Percentiles rank a stretch among this genome's conserved stretches.
Conservation (phyloP, 768 basidiomycete genomes). For the Tylopilus intermedius region DNA sequence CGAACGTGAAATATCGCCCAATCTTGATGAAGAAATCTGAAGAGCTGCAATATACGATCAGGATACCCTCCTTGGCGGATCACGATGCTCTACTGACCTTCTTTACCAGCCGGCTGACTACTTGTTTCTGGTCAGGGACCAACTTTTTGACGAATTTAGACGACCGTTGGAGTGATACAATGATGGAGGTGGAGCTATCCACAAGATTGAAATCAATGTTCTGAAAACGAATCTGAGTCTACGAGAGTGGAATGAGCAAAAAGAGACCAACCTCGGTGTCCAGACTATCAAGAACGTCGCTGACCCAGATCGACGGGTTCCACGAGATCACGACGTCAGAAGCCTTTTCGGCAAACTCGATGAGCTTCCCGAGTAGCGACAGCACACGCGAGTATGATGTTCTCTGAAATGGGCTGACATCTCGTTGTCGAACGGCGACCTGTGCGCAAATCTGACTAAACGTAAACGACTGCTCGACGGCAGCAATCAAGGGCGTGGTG, state of each 20-base stretch:
- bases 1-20: conserved; percentile 74
- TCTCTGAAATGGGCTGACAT: conserved; percentile 34
- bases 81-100: conserved; percentile 31
- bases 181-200: conserved; percentile 55
- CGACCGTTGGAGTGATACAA: conserved; percentile 52
- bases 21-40: conserved; percentile 67
- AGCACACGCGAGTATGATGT: conserved; percentile 52
- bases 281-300: conserved; percentile 47
- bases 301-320: conserved; percentile 64
- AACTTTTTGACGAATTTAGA: conserved; percentile 48
- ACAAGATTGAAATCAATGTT: conserved; percentile 57
- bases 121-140: conserved; percentile 48
- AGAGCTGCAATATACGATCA: conserved; percentile 42
- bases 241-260: neutral
- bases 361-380: conserved; percentile 46
- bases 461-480: conserved; percentile 50
- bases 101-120: conserved; percentile 57
- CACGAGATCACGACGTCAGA: conserved; percentile 41
- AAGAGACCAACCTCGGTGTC: conserved; percentile 46
- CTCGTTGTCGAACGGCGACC: conserved; percentile 30
- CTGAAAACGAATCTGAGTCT: conserved; percentile 10
- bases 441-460: conserved; percentile 45
- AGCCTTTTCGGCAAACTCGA: conserved; percentile 37
- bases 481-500: conserved; percentile 49
- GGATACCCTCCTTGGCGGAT: neutral